These are phyloP conservation scores for Elsinoe arachidis DNA, from an alignment of 2,329 filamentous ascomycete genomes.

Conservation along the genomic window DNA sequence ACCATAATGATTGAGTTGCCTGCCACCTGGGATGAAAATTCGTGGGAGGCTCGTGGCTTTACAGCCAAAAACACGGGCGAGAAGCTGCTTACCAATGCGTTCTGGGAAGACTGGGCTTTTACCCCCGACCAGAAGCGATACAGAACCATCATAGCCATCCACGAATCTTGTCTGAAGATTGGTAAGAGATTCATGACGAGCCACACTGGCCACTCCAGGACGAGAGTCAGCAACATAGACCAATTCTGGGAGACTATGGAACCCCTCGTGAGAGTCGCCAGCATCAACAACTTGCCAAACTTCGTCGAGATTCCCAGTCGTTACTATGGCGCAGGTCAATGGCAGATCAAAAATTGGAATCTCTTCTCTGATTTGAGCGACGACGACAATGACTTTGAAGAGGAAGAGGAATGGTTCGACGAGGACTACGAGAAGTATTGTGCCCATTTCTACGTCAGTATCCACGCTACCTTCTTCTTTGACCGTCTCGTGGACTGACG, in stretches of 20 bases:
- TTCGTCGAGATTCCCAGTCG: neutral
- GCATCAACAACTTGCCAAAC: neutral
- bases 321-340: neutral
- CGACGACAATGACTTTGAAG: neutral
- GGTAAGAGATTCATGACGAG: neutral
- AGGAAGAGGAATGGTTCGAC: neutral
- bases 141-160: neutral
- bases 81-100: neutral
- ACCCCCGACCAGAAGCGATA: neutral
- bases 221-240: neutral
- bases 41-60: neutral
- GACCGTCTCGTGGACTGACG: neutral
- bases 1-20: neutral
- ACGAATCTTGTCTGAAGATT: neutral
- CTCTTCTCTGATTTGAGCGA: neutral
- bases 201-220: neutral
- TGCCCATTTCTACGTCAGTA: neutral
- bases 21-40: neutral
- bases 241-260: neutral
- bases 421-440: neutral
- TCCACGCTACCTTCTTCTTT: no score
- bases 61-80: neutral
- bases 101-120: neutral
- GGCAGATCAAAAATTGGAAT: neutral
- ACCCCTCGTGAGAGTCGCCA: neutral